Conservation (phyloP, 164 flowering plant genomes). For the Aristolochia fimbriata region DNA sequence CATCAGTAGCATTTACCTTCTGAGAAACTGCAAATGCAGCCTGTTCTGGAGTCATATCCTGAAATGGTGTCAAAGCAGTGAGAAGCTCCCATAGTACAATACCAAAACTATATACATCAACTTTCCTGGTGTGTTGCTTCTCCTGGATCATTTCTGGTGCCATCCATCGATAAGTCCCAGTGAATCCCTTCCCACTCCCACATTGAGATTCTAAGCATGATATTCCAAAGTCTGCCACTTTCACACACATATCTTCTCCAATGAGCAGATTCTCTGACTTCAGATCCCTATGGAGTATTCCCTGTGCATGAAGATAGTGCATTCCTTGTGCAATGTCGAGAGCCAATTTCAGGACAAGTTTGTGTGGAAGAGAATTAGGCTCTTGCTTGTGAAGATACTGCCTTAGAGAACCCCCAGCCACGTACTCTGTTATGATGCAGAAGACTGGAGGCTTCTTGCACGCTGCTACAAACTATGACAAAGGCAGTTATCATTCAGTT, state of each 20-base stretch:
- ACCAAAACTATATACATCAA: slow-evolving; percentile 93
- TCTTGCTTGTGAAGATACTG: slow-evolving; percentile 81
- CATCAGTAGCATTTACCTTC: slow-evolving; percentile 42
- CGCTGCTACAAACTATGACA: slow-evolving; percentile 76
- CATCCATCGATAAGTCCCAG: slow-evolving; percentile 98
- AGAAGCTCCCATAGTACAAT: slow-evolving; percentile 94
- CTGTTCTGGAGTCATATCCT: slow-evolving; percentile 93
- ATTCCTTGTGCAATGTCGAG: slow-evolving; percentile 87
- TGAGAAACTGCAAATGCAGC: slow-evolving; percentile 97
- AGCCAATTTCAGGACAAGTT: slow-evolving; percentile 58
- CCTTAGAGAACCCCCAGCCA: slow-evolving; percentile 80
- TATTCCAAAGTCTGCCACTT: slow-evolving; percentile 96
- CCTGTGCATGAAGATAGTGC: slow-evolving; percentile 85
- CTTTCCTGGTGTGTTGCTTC: slow-evolving; percentile 78
- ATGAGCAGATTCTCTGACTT: slow-evolving; percentile 88
- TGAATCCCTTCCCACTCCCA: slow-evolving; percentile 75
- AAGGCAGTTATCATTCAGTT: slow-evolving; percentile 1
- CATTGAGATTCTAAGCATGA: slow-evolving; percentile 88
- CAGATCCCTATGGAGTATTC: slow-evolving; percentile 87
- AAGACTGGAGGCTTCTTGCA: slow-evolving; percentile 96
- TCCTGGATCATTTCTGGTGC: slow-evolving; percentile 97
- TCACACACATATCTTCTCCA: slow-evolving; percentile 75
- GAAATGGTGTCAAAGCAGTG: slow-evolving; percentile 83
- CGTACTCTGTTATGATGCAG: slow-evolving; percentile 88
- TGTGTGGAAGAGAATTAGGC: slow-evolving; percentile 72